Conservation (phyloP, 2,329 filamentous ascomycete genomes). For the Neospermospora avenae region DNA sequence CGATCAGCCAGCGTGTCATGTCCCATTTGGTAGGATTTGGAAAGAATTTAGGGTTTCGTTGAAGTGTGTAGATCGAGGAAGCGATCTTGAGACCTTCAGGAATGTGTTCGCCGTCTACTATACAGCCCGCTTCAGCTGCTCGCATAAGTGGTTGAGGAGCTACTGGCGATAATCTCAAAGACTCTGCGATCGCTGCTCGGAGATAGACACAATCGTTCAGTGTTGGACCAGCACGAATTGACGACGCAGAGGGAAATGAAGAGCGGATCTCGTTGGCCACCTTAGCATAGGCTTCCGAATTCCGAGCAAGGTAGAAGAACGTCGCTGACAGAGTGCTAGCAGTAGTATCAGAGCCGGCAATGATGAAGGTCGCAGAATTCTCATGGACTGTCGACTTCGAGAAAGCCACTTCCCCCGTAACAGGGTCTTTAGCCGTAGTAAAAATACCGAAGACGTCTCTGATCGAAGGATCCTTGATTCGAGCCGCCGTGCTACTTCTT, state of each 20-base stretch:
- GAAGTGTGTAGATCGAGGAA: constrained; percentile 36
- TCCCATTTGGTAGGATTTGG: constrained; percentile 29
- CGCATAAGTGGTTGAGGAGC: constrained; percentile 37
- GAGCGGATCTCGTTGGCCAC: constrained; percentile 34
- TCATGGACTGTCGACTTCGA: constrained; percentile 24
- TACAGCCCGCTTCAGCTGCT: constrained; percentile 32
- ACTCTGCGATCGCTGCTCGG: constrained; percentile 45
- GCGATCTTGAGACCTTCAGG: constrained; percentile 36
- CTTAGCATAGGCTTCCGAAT: constrained; percentile 31
- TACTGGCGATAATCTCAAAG: constrained; percentile 44
- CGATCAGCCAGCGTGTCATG: constrained; percentile 37
- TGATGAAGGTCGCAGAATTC: constrained; percentile 14
- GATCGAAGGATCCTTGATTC: constrained; percentile 51
- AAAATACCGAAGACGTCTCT: constrained; percentile 74
- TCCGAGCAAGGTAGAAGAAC: constrained; percentile 37
- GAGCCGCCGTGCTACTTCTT: background rate
- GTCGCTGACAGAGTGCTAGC: constrained; percentile 34
- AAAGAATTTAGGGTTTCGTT: constrained; percentile 36
- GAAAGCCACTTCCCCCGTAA: constrained; percentile 49
- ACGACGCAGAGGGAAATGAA: constrained; percentile 35
- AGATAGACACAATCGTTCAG: constrained; percentile 41
- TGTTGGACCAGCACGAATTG: constrained; percentile 32
- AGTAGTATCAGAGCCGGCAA: constrained; percentile 34
- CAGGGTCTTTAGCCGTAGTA: constrained; percentile 66
- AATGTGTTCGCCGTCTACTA: constrained; percentile 37